Conservation (phyloP, 306 rosid species). For the Biancaea sappan region DNA sequence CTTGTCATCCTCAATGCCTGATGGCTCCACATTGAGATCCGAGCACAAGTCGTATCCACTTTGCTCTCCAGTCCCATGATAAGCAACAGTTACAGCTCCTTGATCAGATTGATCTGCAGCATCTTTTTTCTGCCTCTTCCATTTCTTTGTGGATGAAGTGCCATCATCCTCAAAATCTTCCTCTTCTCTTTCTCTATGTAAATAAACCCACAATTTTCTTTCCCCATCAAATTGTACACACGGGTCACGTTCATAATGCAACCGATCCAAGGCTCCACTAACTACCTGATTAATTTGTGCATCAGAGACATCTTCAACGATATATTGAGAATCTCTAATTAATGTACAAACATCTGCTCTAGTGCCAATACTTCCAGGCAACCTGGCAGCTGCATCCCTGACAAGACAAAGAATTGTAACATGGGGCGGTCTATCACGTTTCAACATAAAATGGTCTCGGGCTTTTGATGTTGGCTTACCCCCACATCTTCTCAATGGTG, state of each 20-base stretch:
- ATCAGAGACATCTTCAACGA: constrained; percentile 98
- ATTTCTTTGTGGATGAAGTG: constrained; percentile 97
- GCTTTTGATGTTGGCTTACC: constrained; percentile 99
- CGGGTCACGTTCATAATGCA: constrained; percentile 99
- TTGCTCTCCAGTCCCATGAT: constrained; percentile 66
- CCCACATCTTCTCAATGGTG: constrained; percentile 97
- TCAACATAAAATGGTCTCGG: constrained; percentile 98
- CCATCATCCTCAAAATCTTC: constrained; percentile 99
- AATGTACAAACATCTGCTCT: constrained; percentile 98
- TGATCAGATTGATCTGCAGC: constrained; percentile 77
- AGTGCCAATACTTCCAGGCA: constrained; percentile 99
- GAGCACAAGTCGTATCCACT: constrained; percentile 76
- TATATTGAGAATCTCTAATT: constrained; percentile 95
- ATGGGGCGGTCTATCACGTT: constrained; percentile 97
- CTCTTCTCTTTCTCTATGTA: constrained; percentile 98
- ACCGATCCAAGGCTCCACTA: constrained; percentile 97
- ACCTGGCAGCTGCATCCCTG: constrained; percentile 97
- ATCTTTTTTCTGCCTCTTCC: constrained; percentile 99
- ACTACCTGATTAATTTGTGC: constrained; percentile 97
- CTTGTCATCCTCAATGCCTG: constrained; percentile 67
- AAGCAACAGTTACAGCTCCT: constrained; percentile 78
- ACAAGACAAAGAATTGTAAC: constrained; percentile 99
- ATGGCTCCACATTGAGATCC: constrained; percentile 88
- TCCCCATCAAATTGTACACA: constrained; percentile 98
- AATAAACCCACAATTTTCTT: constrained; percentile 96